Conservation (phyloP, 108 stramenopile species). For the Mayamaea pseudoterrestris region DNA sequence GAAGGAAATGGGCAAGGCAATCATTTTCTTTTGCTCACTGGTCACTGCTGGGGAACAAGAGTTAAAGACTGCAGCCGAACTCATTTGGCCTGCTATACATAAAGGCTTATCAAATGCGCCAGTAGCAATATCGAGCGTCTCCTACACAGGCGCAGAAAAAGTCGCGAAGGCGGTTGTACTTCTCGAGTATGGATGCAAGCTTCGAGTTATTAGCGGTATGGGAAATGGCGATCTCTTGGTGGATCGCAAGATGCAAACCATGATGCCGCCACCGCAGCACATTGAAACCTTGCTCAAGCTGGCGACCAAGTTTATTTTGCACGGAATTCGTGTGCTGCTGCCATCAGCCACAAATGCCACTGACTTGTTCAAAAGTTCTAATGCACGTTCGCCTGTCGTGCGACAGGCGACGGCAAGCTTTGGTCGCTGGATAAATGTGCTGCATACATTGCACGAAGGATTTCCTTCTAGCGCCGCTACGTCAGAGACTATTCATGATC, state of each 20-base stretch:
- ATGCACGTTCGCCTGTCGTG: conserved; percentile 23
- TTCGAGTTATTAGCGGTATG: conserved; percentile 46
- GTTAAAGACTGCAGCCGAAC: conserved; percentile 21
- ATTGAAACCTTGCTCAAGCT: conserved; percentile 55
- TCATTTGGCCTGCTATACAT: conserved; percentile 72
- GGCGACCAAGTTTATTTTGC: conserved; percentile 44
- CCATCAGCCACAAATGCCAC: conserved; percentile 1
- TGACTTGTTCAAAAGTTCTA: too few relatives aligned
- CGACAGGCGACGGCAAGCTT: conserved; percentile 23
- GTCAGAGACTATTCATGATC: conserved; percentile 21
- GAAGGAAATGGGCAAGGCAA: conserved; percentile 23
- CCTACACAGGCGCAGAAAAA: conserved; percentile 17
- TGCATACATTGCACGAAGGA: conserved; percentile 33
- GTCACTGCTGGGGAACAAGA: conserved; percentile 17
- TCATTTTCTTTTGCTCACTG: conserved; percentile 24
- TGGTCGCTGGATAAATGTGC: conserved; percentile 32
- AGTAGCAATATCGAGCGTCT: conserved; percentile 7
- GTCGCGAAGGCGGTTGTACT: conserved; percentile 46
- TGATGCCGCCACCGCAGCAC: conserved; percentile 62
- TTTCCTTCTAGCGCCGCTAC: conserved; percentile 51
- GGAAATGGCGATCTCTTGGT: conserved; percentile 75
- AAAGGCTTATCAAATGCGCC: conserved; percentile 44
- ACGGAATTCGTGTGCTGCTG: conserved; percentile 22
- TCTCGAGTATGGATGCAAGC: conserved; percentile 56
- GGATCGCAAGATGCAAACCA: conserved; percentile 27